A percentile compares a stretch with the other conserved stretches of the same genome.
Evolutionary conservation across 352 stramenopile genomes (phyloP).

Genomic region (Phytophthora colocasiae): DNA sequence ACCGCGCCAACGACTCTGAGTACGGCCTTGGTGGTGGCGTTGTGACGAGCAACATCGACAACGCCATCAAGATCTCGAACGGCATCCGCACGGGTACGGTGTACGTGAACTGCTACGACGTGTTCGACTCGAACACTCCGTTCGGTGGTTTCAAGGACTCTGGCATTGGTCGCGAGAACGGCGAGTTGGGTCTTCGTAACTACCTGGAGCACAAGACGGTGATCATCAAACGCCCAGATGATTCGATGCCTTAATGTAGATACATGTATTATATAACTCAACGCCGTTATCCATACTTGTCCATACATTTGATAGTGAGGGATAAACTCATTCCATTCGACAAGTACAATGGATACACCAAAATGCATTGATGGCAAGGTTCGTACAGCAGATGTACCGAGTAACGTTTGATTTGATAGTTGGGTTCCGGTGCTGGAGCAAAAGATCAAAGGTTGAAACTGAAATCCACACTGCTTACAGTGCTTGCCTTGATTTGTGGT

Average conservation of each 20-base stretch:
- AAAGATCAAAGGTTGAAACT: not conserved
- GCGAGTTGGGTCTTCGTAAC: slow-evolving; percentile 72
- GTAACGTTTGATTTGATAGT: no score
- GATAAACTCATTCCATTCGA: no score
- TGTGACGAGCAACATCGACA: slow-evolving; percentile 87
- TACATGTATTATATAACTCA: not conserved
- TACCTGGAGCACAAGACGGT: slow-evolving; percentile 85
- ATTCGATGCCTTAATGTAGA: slow-evolving; percentile 25
- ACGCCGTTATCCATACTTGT: no score
- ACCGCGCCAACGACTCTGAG: no score
- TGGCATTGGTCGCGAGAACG: slow-evolving; percentile 81
- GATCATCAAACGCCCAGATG: slow-evolving; percentile 63
- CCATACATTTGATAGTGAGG: no score
- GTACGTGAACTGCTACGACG: slow-evolving; percentile 94
- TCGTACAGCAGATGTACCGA: no score
- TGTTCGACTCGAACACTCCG: slow-evolving; percentile 86
- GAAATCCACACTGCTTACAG: no score
- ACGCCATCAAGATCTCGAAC: slow-evolving; percentile 87
- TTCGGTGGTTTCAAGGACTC: slow-evolving; percentile 90
- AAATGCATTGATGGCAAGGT: no score
- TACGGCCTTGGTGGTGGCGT: not conserved
- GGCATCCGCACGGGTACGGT: slow-evolving; percentile 91
- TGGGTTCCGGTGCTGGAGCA: no score
- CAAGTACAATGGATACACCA: no score
- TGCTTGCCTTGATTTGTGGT: not conserved